These are phyloP conservation scores for Cercospora zeae-maydis DNA, from an alignment of 2,329 filamentous ascomycete species.

Conservation along the genomic window DNA sequence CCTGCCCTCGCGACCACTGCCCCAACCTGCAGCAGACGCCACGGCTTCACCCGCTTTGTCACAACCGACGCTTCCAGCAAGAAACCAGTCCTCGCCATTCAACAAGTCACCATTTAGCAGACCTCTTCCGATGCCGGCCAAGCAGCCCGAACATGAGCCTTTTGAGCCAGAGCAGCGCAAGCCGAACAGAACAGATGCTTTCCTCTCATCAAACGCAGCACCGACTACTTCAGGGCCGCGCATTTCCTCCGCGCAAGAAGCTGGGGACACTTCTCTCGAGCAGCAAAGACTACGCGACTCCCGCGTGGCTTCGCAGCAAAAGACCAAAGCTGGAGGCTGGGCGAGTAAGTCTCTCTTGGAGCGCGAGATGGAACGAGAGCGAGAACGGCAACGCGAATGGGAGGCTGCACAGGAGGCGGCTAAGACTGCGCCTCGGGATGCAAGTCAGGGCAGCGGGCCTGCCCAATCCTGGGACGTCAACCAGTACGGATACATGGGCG, in stretches of 20 bases:
- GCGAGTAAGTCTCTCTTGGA: conserved; percentile 69
- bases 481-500: conserved; percentile 73
- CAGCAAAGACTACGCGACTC: conserved; percentile 61
- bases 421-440: conserved; percentile 52
- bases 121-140: conserved; percentile 28
- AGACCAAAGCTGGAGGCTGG: conserved; percentile 61
- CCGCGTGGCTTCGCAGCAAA: conserved; percentile 55
- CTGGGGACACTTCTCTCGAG: conserved; percentile 34
- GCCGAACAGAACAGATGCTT: conserved; percentile 55
- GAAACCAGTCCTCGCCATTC: conserved; percentile 48
- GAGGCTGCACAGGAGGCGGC: conserved; percentile 68
- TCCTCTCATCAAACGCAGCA: conserved; percentile 54
- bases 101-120: conserved; percentile 24
- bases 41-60: conserved; percentile 14
- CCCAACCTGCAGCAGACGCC: conserved; percentile 17
- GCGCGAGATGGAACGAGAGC: conserved; percentile 75
- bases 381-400: conserved; percentile 74
- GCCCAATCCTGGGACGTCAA: conserved; percentile 72
- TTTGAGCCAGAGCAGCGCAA: conserved; percentile 26
- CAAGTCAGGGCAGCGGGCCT: conserved; percentile 61
- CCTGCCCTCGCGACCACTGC: conserved; percentile 25
- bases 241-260: conserved; percentile 49
- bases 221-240: conserved; percentile 44
- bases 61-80: conserved; percentile 38
- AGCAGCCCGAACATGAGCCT: conserved; percentile 18